These are phyloP conservation scores for Dianthus caryophyllus DNA, from an alignment of 148 eudicot species.

Conservation along the genomic window DNA sequence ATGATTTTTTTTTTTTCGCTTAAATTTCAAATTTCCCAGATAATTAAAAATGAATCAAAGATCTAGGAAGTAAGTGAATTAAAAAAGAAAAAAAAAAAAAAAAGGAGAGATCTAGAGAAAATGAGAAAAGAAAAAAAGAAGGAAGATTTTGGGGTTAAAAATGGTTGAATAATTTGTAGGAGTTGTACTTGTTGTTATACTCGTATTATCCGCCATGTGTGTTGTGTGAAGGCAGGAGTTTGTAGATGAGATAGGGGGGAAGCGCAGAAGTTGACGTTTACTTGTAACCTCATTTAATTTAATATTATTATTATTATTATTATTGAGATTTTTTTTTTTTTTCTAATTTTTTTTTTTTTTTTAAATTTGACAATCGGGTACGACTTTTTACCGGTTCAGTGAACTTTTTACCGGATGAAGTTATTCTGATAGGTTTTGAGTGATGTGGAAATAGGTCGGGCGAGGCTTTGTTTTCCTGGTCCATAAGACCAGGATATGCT, in stretches of 20 bases:
- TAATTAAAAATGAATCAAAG: conserved; percentile 15
- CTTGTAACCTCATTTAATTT: background rate
- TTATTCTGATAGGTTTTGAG: too few relatives aligned
- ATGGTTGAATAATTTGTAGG: conserved; percentile 17
- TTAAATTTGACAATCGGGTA: too few relatives aligned
- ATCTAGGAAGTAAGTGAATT: conserved; percentile 11
- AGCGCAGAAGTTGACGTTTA: conserved; percentile 15
- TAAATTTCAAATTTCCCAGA: background rate
- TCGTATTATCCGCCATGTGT: conserved; percentile 40
- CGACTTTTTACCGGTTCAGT: too few relatives aligned
- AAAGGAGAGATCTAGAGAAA: conserved; percentile 9
- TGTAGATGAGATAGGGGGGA: background rate
- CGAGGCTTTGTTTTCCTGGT: too few relatives aligned
- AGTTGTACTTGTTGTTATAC: conserved; percentile 13
- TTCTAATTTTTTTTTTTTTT: too few relatives aligned
- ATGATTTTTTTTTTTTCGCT: background rate
- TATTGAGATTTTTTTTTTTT: too few relatives aligned
- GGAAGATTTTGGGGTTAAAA: conserved; percentile 21
- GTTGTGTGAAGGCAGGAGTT: conserved; percentile 13
- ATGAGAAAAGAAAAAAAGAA: conserved; percentile 16
- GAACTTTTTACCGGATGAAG: too few relatives aligned
- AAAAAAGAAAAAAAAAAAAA: background rate
- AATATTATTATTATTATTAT: too few relatives aligned
- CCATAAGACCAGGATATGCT: too few relatives aligned
- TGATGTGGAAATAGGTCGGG: too few relatives aligned